Base-by-base conservation (phyloP, 169 alveolate genomes). In the Besnoitia besnoiti region DNA sequence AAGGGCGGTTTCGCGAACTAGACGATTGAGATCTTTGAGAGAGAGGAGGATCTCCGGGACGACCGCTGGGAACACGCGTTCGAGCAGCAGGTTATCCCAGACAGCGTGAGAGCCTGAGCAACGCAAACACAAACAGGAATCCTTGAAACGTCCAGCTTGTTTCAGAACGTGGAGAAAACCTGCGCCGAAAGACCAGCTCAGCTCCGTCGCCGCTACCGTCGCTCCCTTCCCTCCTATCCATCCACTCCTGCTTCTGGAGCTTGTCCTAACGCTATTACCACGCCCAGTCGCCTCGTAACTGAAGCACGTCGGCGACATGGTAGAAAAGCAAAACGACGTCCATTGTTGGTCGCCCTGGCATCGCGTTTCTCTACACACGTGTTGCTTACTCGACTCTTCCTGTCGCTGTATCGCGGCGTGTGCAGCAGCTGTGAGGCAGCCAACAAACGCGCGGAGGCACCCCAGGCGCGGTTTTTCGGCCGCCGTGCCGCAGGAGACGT, bases 11-110 rank as follows among this genome's bases (percentile, higher is more conserved):
- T 88, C 87, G 12, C 92, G 82, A 37, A 42, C 77, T 21, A 35
- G 19, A 5, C 77, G 75, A 46, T 88, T 88, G 82, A 42, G 61
- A 7, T 40, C 61, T 37, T 67, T 61, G 8, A 88, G 73, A n/a
- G 77, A 67, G 47, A 88, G 62, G 3, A 88, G n/a, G 30, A 73
- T 50, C 76, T 89, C 88, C 51, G 92, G 92, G 33, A 73, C 92
- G n/a, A 50, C 80, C 30, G 77, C 75, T 1, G 92, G 88, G 82
- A 73, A 33, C n/a, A 75, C 50, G 44, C 59, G 61, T n/a, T 88
- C 85, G 33, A 88, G 73, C 50, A 88, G 59, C 33, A 42, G n/a
- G 8, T 19, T 10, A 27, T 73, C 82, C 82, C 82, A 73, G 47
- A 37, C 16, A 12, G 82, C 67, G 12, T 55, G 44, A 7, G 46